These are phyloP conservation scores for Colletotrichum sp. DNA, from an alignment of 2,329 filamentous ascomycete genomes.

Conservation along the genomic window DNA sequence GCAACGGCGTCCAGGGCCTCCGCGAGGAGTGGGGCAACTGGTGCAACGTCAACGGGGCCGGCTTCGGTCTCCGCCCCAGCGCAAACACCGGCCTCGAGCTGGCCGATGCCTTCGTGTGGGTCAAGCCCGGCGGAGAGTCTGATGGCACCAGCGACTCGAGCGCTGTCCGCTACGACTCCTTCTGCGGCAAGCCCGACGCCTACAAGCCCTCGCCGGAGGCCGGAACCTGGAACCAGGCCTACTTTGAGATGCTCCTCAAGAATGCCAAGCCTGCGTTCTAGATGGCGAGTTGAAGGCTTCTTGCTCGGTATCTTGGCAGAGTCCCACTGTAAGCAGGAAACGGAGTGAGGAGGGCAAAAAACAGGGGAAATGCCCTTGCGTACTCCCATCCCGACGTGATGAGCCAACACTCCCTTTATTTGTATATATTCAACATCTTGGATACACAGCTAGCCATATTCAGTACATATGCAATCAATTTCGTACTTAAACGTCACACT, in stretches of 20 bases:
- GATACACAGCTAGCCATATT: neutral
- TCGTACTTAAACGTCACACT: neutral
- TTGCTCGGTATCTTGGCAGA: neutral
- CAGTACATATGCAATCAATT: neutral
- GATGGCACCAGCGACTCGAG: constrained; percentile 41
- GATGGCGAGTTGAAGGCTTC: neutral
- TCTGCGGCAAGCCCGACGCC: constrained; percentile 44
- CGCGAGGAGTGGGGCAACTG: constrained; percentile 56
- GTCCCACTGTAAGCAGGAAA: neutral
- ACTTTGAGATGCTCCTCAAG: constrained; percentile 29
- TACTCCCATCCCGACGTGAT: neutral
- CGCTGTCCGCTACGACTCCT: constrained; percentile 39
- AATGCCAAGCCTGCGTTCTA: constrained; percentile 23
- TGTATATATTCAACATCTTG: neutral
- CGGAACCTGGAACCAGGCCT: constrained; percentile 46
- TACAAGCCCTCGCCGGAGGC: constrained; percentile 57
- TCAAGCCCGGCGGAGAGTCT: constrained; percentile 67
- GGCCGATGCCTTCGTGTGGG: constrained; percentile 69
- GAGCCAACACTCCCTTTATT: neutral
- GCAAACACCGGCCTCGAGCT: constrained; percentile 60
- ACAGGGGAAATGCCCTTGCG: neutral
- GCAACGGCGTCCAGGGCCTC: constrained; percentile 45
- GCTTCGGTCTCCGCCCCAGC: constrained; percentile 64
- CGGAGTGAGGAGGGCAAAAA: neutral
- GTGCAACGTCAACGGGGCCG: constrained; percentile 66